phyloP scores from a whole-genome alignment of 1,284 basidiomycete genomes.

The Ganoderma sp. region DNA sequence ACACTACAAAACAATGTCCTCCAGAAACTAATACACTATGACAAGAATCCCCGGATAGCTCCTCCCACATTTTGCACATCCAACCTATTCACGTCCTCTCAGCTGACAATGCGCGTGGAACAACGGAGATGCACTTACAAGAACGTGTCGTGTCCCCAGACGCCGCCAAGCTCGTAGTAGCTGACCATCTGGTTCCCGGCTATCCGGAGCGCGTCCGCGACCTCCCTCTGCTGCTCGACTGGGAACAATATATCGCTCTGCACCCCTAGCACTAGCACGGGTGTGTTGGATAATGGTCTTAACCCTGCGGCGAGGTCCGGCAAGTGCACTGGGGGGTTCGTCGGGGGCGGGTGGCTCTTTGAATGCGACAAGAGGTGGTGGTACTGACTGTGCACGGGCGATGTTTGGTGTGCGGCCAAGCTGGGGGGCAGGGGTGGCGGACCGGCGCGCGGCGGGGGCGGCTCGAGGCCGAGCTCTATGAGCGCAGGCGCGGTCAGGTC shows the following conservation, averaged over 20 bases:
- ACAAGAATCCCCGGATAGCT: conserved; percentile 79
- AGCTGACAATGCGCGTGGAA: conserved; percentile 6
- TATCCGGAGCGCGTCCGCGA: conserved; percentile 91
- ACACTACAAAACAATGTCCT: neutral
- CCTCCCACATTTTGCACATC: conserved; percentile 82
- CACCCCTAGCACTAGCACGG: conserved; percentile 90
- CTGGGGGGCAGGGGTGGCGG: conserved; percentile 38
- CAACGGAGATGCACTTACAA: conserved; percentile 52
- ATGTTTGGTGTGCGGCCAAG: conserved; percentile 37
- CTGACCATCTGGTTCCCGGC: conserved; percentile 88
- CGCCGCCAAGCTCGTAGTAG: conserved; percentile 97
- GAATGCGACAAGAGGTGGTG: conserved; percentile 57
- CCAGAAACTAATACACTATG: conserved; percentile 33
- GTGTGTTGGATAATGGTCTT: conserved; percentile 75
- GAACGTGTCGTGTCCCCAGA: conserved; percentile 99
- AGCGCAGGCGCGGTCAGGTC: conserved; percentile 90
- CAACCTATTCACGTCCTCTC: conserved; percentile 47
- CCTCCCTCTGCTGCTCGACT: conserved; percentile 95
- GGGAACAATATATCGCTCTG: conserved; percentile 98
- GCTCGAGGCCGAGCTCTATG: conserved; percentile 61
- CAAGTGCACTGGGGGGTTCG: conserved; percentile 77
- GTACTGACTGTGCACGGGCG: conserved; percentile 36
- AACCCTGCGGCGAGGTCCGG: conserved; percentile 86
- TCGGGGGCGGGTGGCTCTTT: conserved; percentile 72
- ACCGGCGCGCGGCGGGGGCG: conserved; percentile 40